Evolutionary conservation across 1,139 yeast genomes (phyloP), one percentile per base, ranked within the genome.

Genomic region (Sugiyamaella novakii): DNA sequence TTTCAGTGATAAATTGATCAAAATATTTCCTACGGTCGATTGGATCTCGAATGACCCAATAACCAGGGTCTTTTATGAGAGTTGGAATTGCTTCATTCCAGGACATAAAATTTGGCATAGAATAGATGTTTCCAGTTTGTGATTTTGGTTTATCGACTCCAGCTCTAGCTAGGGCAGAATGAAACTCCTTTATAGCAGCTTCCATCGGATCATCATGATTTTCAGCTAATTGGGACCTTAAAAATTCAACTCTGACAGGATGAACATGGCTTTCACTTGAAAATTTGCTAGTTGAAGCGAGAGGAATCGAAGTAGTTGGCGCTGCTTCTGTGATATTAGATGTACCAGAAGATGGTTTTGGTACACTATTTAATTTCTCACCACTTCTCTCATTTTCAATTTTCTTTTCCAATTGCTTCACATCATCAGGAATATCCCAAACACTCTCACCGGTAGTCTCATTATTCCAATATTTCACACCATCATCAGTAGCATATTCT

Each of bases 391-490:
- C 34, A 12, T 11, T 27, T 17, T 39, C 18, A 5, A 39, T 29
- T 12, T 29, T n/a, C 12, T n/a, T 15, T 14, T 35, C 46, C n/a
- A 60, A 37, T 10, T 44, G 42, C 22, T 49, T 46, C 8, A 61
- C 56, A 31, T 65, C 83, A 0, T 63, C 71, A 0, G 97, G 97
- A 18, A 78, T 66, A 21, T 83, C 87, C 97, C 97, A 91, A 0
- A 85, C 82, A 10, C 95, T 83, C 59, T 82, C 83, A 3, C 80
- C 78, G 0, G 91, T 79, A 15, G 67, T 66, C 17, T 73, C 72
- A 62, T 87, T 85, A 66, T 84, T 84, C 71, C 87, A 91, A 66
- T 89, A 91, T 28, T 72, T 72, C 50, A 71, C 72, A 1, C 92
- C 94, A 15, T 83, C 92, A 29, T 84, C 87, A 0, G 92, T 80